Conservation (phyloP, 345 rosid species). For the Diplotaxis tenuifolia region DNA sequence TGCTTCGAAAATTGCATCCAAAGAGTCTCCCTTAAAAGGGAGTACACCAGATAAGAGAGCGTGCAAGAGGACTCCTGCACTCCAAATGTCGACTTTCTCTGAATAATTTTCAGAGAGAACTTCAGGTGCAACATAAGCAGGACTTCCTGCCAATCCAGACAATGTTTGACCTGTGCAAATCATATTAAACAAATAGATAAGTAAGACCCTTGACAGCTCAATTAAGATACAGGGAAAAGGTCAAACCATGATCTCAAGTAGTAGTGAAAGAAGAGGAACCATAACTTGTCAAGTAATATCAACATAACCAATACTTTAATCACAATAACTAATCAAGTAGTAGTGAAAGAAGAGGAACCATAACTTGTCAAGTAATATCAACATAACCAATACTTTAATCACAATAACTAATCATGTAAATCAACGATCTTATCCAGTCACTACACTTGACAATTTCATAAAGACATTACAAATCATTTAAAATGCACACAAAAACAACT, state of each 20-base stretch:
- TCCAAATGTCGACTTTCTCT: conserved; percentile 93
- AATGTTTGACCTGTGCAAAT: conserved; percentile 68
- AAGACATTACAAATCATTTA: background rate
- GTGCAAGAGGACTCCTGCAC: conserved; percentile 82
- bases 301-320: background rate
- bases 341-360: background rate
- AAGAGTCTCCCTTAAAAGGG: conserved; percentile 85
- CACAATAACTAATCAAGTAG: conserved; percentile 3
- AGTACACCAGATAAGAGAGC: conserved; percentile 72
- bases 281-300: conserved; percentile 7
- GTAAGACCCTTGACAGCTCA: background rate
- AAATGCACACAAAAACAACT: background rate
- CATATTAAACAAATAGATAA: background rate
- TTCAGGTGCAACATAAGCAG: conserved; percentile 93
- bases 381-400: background rate
- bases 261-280: background rate
- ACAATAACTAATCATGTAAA: conserved; percentile 11
- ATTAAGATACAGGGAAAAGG: conserved; percentile 3
- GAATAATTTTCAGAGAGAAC: conserved; percentile 77
- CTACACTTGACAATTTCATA: conserved; percentile 16
- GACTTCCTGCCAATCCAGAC: conserved; percentile 95
- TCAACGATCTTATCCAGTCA: background rate
- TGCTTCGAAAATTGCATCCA: conserved; percentile 77
- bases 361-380: conserved; percentile 6
- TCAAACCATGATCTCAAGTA: conserved; percentile 13